Conservation (phyloP, 352 stramenopile genomes). For the Globisporangium apiculatum region DNA sequence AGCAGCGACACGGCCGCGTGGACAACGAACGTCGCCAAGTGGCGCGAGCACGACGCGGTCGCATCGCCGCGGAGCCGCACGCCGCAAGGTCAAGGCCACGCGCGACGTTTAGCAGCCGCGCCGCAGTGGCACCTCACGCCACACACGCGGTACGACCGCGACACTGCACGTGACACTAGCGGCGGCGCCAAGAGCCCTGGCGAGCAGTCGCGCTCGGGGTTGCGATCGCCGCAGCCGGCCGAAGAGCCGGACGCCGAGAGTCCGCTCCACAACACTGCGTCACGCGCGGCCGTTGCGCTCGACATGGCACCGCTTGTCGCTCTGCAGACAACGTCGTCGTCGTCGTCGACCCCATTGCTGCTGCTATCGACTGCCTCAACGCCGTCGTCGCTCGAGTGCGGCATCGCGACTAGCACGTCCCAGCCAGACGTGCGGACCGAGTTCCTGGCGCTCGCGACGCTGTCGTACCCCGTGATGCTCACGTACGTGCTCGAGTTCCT, state of each 20-base stretch:
- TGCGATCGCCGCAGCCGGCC: slow-evolving; percentile 21
- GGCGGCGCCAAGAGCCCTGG: slow-evolving; percentile 1
- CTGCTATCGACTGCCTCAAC: slow-evolving; percentile 4
- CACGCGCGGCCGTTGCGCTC: slow-evolving; percentile 28
- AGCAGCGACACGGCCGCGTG: not conserved
- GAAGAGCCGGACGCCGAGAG: slow-evolving; percentile 40
- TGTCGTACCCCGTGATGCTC: slow-evolving; percentile 62
- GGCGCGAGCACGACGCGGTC: not conserved
- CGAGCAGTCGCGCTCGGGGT: slow-evolving; percentile 6
- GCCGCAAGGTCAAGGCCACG: slow-evolving; percentile 21
- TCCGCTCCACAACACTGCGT: not conserved
- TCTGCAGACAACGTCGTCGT: not conserved
- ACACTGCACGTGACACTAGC: not conserved
- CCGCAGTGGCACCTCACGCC: slow-evolving; percentile 9
- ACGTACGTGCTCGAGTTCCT: slow-evolving; percentile 74
- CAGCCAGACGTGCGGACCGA: slow-evolving; percentile 20
- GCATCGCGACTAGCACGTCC: not conserved
- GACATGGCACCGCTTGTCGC: slow-evolving; percentile 11
- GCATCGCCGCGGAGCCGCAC: slow-evolving; percentile 19
- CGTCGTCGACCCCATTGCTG: slow-evolving; percentile 8
- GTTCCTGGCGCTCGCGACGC: slow-evolving; percentile 25
- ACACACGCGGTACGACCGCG: slow-evolving; percentile 14
- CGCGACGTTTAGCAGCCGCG: slow-evolving; percentile 1
- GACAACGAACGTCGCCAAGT: not conserved
- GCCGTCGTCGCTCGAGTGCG: slow-evolving; percentile 5